Percentiles rank a stretch among this genome's conserved stretches.
phyloP scores from a whole-genome alignment of 2,329 filamentous ascomycete species.

The Neonectria punicea region DNA sequence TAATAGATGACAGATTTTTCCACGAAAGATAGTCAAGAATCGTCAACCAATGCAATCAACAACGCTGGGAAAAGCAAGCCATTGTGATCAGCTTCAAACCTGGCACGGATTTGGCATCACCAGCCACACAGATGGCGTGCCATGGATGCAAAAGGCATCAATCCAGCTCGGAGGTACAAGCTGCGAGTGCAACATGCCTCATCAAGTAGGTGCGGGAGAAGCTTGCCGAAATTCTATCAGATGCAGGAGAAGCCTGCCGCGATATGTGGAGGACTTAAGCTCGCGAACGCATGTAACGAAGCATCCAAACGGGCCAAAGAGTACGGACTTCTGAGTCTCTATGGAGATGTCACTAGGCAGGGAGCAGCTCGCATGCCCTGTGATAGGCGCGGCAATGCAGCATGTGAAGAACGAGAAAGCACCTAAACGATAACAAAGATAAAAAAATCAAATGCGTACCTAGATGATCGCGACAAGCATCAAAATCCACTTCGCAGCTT shows the following conservation, averaged over 20 bases:
- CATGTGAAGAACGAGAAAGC: neutral
- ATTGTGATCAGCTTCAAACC: neutral
- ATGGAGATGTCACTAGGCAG: neutral
- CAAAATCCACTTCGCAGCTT: constrained; percentile 41
- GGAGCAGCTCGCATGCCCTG: neutral
- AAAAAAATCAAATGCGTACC: constrained; percentile 27
- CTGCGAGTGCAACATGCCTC: neutral
- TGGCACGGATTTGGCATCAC: neutral
- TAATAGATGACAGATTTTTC: neutral
- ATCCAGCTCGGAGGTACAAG: constrained; percentile 7
- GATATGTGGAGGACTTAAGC: neutral
- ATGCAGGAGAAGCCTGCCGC: neutral
- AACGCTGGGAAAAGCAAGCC: neutral
- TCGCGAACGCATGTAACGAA: neutral
- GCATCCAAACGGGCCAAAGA: neutral
- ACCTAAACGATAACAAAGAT: neutral
- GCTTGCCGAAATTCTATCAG: neutral
- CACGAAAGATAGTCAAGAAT: neutral
- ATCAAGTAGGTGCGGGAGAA: neutral
- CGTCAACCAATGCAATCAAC: neutral
- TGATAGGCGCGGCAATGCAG: neutral
- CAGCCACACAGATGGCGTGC: neutral
- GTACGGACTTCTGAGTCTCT: neutral
- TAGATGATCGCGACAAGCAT: constrained; percentile 39
- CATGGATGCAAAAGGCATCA: neutral